These are phyloP conservation scores for Sphagnurus paluster DNA, from an alignment of 1,284 basidiomycete genomes.

Conservation along the genomic window DNA sequence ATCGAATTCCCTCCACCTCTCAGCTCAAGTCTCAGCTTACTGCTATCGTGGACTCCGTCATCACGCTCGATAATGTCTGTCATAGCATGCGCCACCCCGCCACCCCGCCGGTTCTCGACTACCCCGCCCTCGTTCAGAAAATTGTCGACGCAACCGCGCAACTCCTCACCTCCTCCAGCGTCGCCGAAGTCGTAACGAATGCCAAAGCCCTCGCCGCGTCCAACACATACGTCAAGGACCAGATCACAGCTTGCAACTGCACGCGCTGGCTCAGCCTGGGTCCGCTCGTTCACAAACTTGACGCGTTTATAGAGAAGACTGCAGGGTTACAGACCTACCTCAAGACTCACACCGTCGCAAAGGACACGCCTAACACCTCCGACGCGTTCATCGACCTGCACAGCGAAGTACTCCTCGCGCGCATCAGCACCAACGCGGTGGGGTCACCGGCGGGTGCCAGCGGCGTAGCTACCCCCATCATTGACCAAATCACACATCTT, in stretches of 20 bases:
- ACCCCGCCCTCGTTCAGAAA: conserved; percentile 1
- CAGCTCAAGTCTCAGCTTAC: not conserved
- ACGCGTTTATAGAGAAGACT: conserved; percentile 1
- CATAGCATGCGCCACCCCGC: not conserved
- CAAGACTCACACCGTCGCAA: not conserved
- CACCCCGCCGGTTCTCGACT: not conserved
- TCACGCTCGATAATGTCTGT: not conserved
- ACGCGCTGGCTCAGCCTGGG: not conserved
- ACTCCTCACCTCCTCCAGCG: conserved; percentile 7
- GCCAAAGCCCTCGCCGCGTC: conserved; percentile 1
- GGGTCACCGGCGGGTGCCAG: not conserved
- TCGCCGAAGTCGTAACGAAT: not conserved
- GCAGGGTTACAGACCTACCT: not conserved
- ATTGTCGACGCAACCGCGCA: conserved; percentile 1
- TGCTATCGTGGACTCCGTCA: not conserved
- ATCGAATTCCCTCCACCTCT: not conserved
- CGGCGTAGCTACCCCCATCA: not conserved
- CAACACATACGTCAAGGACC: not conserved
- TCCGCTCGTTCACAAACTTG: conserved; percentile 3
- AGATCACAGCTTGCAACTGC: conserved; percentile 2
- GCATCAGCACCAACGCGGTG: not conserved
- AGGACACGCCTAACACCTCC: not conserved
- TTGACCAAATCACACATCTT: not conserved
- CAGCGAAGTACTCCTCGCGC: not conserved
- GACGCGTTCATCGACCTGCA: not conserved